These are phyloP conservation scores for Trichoderma aggressivum DNA, from an alignment of 2,329 filamentous ascomycete species.

Conservation along the genomic window DNA sequence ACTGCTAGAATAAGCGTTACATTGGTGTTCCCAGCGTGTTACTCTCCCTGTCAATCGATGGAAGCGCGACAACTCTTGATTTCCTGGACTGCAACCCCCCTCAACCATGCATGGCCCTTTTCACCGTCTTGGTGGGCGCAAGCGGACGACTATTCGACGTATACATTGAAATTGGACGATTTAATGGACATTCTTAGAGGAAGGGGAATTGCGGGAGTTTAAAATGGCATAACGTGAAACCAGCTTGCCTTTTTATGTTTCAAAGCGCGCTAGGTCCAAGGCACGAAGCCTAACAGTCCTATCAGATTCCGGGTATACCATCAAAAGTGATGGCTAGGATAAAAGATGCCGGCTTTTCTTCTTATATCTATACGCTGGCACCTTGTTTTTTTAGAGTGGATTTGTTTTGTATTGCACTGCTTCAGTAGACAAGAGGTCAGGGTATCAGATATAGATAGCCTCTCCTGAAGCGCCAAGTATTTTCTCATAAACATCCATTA, in stretches of 20 bases:
- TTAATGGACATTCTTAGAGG: background rate
- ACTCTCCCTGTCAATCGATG: background rate
- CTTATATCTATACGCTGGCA: background rate
- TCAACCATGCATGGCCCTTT: background rate
- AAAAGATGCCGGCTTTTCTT: background rate
- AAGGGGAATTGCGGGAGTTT: background rate
- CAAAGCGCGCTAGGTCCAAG: background rate
- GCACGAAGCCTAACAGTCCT: background rate
- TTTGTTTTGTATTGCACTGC: constrained; percentile 4
- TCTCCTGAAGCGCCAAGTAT: background rate
- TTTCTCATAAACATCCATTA: background rate
- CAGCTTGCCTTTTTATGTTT: background rate
- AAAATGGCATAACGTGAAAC: background rate
- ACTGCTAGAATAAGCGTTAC: background rate
- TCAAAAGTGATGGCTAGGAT: constrained; percentile 11
- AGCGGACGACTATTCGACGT: background rate
- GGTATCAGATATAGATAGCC: constrained; percentile 14
- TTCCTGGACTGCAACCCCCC: background rate
- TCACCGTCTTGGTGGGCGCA: background rate
- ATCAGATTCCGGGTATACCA: background rate
- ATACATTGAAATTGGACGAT: background rate
- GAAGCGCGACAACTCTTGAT: background rate
- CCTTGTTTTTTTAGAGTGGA: background rate
- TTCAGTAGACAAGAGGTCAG: background rate
- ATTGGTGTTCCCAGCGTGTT: constrained; percentile 1